phyloP scores from a whole-genome alignment of 2,329 filamentous ascomycete species.

The Talaromyces sp. region DNA sequence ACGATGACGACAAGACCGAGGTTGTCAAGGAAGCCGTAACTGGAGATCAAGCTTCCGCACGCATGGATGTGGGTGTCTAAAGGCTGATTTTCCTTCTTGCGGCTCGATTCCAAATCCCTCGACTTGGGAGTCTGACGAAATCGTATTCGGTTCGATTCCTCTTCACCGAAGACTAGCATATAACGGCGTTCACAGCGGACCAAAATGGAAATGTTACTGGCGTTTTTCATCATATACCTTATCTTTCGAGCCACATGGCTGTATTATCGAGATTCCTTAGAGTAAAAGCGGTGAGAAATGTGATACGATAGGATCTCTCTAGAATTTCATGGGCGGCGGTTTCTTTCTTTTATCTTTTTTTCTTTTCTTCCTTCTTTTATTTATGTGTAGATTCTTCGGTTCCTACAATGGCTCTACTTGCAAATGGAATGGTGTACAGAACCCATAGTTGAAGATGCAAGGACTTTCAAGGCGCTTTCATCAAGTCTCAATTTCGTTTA shows the following conservation, averaged over 20 bases:
- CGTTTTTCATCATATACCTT: slow-evolving; percentile 1
- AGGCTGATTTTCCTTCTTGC: neutral
- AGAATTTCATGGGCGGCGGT: neutral
- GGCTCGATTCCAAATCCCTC: neutral
- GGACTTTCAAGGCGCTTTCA: neutral
- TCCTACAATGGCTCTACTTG: neutral
- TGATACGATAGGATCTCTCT: neutral
- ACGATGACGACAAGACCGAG: slow-evolving; percentile 13
- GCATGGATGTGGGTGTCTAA: slow-evolving; percentile 32
- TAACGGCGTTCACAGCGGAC: neutral
- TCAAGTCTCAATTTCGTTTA: neutral
- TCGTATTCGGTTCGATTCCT: neutral
- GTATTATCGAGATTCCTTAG: neutral
- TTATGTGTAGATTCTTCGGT: neutral
- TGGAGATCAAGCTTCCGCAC: slow-evolving; percentile 28
- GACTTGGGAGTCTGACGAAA: neutral
- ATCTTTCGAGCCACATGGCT: neutral
- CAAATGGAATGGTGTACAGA: neutral
- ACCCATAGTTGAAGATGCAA: neutral
- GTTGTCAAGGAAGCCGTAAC: slow-evolving; percentile 20
- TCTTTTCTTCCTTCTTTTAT: neutral
- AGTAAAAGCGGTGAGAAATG: neutral
- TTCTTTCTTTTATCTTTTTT: neutral
- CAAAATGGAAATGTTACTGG: neutral
- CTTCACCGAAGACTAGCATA: neutral